Evolutionary conservation across 192 early-diverging fungal species (phyloP).

Genomic region (Entomortierella beljakovae): DNA sequence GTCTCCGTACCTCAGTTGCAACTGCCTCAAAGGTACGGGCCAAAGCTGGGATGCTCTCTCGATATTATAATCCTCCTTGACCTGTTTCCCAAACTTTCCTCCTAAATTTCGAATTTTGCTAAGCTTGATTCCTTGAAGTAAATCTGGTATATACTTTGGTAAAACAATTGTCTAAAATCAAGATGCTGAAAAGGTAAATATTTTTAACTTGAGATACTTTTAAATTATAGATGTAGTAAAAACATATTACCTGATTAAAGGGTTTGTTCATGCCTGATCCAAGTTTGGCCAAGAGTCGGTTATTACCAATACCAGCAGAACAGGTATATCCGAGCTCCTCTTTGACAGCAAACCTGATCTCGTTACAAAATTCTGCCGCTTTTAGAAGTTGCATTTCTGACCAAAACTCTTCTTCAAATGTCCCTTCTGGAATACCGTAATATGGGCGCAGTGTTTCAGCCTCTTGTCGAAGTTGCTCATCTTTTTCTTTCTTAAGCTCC

Average conservation of each 20-base stretch:
- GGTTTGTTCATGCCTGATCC: constrained; percentile 89
- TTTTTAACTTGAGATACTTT: no score
- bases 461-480: constrained; percentile 15
- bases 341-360: constrained; percentile 72
- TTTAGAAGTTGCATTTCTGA: constrained; percentile 82
- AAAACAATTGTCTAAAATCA: constrained; percentile 75
- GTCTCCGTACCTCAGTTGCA: constrained; percentile 44
- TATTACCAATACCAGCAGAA: constrained; percentile 87
- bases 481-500: constrained; percentile 16
- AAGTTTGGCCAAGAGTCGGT: constrained; percentile 88
- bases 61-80: constrained; percentile 71
- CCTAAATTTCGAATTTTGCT: constrained; percentile 87
- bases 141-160: constrained; percentile 60
- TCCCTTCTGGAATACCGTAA: constrained; percentile 42
- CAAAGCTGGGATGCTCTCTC: constrained; percentile 58
- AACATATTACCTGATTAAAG: constrained; percentile 72
- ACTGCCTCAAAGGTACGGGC: constrained; percentile 34
- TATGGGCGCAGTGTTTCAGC: constrained; percentile 18
- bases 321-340: constrained; percentile 84
- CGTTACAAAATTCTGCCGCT: constrained; percentile 74
- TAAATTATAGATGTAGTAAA: background rate
- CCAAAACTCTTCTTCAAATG: constrained; percentile 64
- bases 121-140: constrained; percentile 76
- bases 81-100: constrained; percentile 83
- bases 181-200: background rate